These are phyloP conservation scores for Bathelium albidoporum DNA, from an alignment of 495 filamentous ascomycete species.

Conservation along the genomic window DNA sequence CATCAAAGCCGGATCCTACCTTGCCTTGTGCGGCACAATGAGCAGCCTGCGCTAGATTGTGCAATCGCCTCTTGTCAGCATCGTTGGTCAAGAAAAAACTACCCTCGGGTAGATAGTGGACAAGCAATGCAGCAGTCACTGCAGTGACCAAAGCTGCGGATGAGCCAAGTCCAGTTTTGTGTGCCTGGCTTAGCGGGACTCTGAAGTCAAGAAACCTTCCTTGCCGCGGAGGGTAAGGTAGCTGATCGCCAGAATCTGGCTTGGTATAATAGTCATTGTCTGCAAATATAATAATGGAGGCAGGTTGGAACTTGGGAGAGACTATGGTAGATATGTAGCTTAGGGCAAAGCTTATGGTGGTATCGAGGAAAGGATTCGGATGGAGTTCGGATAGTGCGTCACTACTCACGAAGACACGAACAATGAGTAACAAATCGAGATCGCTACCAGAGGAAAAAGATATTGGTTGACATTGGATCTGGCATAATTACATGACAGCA, in stretches of 20 bases:
- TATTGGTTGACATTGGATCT: conserved; percentile 1
- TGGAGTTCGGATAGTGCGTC: conserved; percentile 27
- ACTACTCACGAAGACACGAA: conserved; percentile 7
- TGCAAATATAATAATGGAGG: conserved; percentile 77
- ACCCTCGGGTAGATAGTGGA: conserved; percentile 60
- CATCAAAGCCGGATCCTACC: conserved; percentile 90
- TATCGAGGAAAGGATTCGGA: conserved; percentile 81
- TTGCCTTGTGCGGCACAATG: conserved; percentile 97
- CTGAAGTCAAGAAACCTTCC: conserved; percentile 67
- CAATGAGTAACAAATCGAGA: neutral
- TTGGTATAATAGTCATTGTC: conserved; percentile 96
- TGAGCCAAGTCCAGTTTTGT: conserved; percentile 95
- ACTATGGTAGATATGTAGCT: conserved; percentile 60
- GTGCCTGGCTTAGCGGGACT: conserved; percentile 62
- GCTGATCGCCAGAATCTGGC: conserved; percentile 30
- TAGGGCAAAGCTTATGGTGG: conserved; percentile 74
- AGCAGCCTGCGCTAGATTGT: conserved; percentile 86
- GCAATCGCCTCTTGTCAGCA: conserved; percentile 41
- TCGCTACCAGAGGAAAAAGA: neutral
- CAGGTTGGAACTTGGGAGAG: conserved; percentile 48
- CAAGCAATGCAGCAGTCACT: conserved; percentile 69
- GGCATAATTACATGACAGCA: neutral
- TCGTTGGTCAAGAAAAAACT: conserved; percentile 38
- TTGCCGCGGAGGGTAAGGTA: conserved; percentile 5
- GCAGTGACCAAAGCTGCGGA: conserved; percentile 93